Conservation (phyloP, 2,329 filamentous ascomycete species). For the Pseudocercospora eumusae region DNA sequence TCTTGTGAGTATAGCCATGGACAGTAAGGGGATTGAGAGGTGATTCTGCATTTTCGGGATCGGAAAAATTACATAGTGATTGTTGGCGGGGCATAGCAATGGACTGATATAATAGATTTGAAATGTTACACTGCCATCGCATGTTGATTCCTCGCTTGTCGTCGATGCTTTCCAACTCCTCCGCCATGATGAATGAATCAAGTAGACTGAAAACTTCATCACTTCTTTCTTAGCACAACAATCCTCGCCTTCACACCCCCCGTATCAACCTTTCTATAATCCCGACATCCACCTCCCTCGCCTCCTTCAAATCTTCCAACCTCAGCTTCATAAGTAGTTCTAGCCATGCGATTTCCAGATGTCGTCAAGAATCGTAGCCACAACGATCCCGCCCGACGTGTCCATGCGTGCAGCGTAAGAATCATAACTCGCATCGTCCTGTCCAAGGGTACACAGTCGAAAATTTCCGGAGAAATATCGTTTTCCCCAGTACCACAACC, state of each 20-base stretch:
- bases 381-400: constrained; percentile 57
- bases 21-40: too few relatives aligned
- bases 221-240: constrained; percentile 34
- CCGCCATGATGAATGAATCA: too few relatives aligned
- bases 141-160: too few relatives aligned
- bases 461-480: too few relatives aligned
- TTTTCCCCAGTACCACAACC: too few relatives aligned
- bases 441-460: too few relatives aligned
- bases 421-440: too few relatives aligned
- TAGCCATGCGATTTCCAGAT: constrained; percentile 55
- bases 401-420: constrained; percentile 58
- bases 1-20: constrained; percentile 15
- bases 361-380: constrained; percentile 54
- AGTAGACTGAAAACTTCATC: not conserved
- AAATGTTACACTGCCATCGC: too few relatives aligned
- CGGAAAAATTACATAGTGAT: not conserved
- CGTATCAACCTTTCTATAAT: constrained; percentile 38
- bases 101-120: too few relatives aligned
- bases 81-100: too few relatives aligned
- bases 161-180: too few relatives aligned
- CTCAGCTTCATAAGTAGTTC: constrained; percentile 48
- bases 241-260: constrained; percentile 29
- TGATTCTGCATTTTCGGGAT: too few relatives aligned
- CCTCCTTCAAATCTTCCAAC: constrained; percentile 45
- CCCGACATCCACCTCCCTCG: constrained; percentile 42